Base-by-base conservation (phyloP, 2,329 filamentous ascomycete genomes). In the Aspergillus bombycis region DNA sequence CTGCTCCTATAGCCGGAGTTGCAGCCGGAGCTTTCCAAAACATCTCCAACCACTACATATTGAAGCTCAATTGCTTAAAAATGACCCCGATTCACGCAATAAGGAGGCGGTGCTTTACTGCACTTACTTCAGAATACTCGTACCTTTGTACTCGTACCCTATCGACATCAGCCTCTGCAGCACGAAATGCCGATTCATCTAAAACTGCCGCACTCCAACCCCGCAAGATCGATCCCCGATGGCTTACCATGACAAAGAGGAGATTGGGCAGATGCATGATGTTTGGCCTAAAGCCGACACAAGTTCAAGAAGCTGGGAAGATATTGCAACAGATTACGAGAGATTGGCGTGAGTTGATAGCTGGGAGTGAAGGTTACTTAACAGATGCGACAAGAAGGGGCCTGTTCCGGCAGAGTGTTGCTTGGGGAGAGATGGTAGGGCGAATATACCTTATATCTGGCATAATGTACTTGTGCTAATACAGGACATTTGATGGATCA, bases 351-450 rank as follows among this genome's bases (percentile, higher is more conserved):
- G 86, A 87, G 68, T 79, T 95, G 62, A 79, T 91, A 34, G 91
- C 89, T 0, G 91, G 91, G 0, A 88, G 88, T 62, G 90, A 94
- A 71, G 92, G 92, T 0, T 96, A 88, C 75, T 77, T 95, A 66
- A 91, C 89, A 0, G 85, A 82, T 12, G 81, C 84, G 63, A 83
- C 85, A 68, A 82, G 87, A 57, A 86, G 84, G 53, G 87, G 91
- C 0, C 74, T 94, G 38, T 86, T 87, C 66, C 81, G 84, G 59
- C 88, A 92, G 64, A 83, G 84, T 67, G 89, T 96, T 28, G 88
- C 87, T 0, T 96, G 92, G 92, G 93, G 93, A 34, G 93, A 97
- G 76, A 92, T 93, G 90, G 91, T 92, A 79, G 38, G 54, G 19
- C 45, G 16, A 11, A 50, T 6, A 8, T 52, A 38, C 26, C 2